Percentiles rank a stretch among this genome's conserved stretches.
phyloP scores from a whole-genome alignment of 768 basidiomycete genomes.

The Podaxis pistillaris region DNA sequence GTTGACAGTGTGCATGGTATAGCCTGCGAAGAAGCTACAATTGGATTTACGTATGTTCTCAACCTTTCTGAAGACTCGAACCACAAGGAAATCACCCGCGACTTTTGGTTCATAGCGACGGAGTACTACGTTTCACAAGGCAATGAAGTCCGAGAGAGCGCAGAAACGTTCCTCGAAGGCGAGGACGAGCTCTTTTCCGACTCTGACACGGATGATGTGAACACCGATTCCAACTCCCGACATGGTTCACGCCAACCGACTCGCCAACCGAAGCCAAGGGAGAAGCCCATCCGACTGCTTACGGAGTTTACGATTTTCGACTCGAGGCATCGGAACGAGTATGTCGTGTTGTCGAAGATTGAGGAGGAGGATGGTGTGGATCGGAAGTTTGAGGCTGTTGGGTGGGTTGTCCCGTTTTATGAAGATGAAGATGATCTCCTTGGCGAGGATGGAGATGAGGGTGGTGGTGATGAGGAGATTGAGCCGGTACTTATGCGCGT shows the following conservation, averaged over 20 bases:
- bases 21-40: constrained; percentile 11
- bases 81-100: background rate
- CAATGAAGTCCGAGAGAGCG: background rate
- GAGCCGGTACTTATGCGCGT: constrained; percentile 44
- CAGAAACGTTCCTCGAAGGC: constrained; percentile 10
- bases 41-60: constrained; percentile 13
- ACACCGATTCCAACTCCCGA: background rate
- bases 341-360: constrained; percentile 48
- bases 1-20: background rate
- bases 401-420: constrained; percentile 45
- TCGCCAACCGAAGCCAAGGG: background rate
- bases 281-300: constrained; percentile 36
- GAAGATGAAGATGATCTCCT: constrained; percentile 47
- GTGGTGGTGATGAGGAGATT: constrained; percentile 49
- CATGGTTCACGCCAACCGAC: background rate
- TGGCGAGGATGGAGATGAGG: constrained; percentile 59
- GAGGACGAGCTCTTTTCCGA: constrained; percentile 7
- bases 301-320: constrained; percentile 64
- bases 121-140: background rate
- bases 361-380: constrained; percentile 40
- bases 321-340: constrained; percentile 37
- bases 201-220: background rate
- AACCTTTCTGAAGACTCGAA: background rate
- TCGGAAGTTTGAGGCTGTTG: constrained; percentile 52
- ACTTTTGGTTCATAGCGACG: constrained; percentile 1